phyloP scores from a whole-genome alignment of 1,284 basidiomycete genomes.

The Apiotrichum siamense region DNA sequence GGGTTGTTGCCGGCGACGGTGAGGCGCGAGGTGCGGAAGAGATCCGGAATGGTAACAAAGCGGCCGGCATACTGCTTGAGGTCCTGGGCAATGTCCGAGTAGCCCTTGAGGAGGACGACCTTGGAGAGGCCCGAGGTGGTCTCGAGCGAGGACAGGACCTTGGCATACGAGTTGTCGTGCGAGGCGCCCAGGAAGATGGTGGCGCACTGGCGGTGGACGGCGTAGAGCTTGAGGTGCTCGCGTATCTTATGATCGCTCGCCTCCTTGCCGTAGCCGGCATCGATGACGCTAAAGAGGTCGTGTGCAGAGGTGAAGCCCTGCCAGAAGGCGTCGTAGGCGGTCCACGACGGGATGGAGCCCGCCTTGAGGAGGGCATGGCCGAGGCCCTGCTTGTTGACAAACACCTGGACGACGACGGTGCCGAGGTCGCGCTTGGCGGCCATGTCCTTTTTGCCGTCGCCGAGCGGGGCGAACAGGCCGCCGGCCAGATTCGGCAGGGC shows the following conservation, averaged over 20 bases:
- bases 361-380: slow-evolving; percentile 35
- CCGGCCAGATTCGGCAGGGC: slow-evolving; percentile 22
- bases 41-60: slow-evolving; percentile 55
- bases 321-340: slow-evolving; percentile 37
- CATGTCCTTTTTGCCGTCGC: background rate
- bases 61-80: slow-evolving; percentile 55
- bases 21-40: slow-evolving; percentile 58
- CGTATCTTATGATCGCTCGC: slow-evolving; percentile 64
- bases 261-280: slow-evolving; percentile 63
- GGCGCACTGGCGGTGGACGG: slow-evolving; percentile 64
- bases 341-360: slow-evolving; percentile 27
- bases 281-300: slow-evolving; percentile 53
- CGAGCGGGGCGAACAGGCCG: background rate
- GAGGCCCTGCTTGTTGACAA: slow-evolving; percentile 38
- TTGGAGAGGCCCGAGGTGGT: slow-evolving; percentile 50
- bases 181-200: slow-evolving; percentile 66
- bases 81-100: slow-evolving; percentile 50
- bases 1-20: background rate
- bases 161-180: slow-evolving; percentile 65
- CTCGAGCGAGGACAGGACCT: slow-evolving; percentile 50
- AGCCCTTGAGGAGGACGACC: slow-evolving; percentile 57
- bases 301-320: slow-evolving; percentile 37
- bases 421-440: slow-evolving; percentile 10
- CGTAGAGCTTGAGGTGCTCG: slow-evolving; percentile 69
- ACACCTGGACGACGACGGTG: slow-evolving; percentile 33